Conservation (phyloP, 2,329 filamentous ascomycete species). For the Exophiala aquamarina region DNA sequence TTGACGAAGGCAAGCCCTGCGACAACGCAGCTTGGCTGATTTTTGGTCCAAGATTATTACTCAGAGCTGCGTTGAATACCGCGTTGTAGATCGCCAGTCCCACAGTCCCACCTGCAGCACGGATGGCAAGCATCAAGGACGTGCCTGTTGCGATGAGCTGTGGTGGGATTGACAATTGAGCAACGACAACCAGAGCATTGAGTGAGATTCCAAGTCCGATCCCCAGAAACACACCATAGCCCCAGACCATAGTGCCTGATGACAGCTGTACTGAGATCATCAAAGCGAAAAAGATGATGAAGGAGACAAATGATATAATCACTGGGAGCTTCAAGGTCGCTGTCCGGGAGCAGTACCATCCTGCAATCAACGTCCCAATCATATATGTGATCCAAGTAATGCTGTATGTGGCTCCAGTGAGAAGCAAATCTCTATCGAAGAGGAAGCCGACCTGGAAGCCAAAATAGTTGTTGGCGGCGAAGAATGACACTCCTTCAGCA, state of each 20-base stretch:
- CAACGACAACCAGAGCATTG: constrained; percentile 11
- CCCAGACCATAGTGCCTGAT: not conserved
- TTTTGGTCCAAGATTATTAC: constrained; percentile 1
- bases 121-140: constrained; percentile 9
- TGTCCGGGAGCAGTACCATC: constrained; percentile 1
- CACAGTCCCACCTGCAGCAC: constrained; percentile 13
- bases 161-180: constrained; percentile 13
- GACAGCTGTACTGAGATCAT: not conserved
- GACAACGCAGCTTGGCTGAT: constrained; percentile 11
- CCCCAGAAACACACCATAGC: constrained; percentile 11
- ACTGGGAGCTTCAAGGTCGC: constrained; percentile 10
- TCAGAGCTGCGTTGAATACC: constrained; percentile 11
- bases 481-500: constrained; percentile 62
- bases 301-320: constrained; percentile 11
- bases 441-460: constrained; percentile 13
- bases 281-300: constrained; percentile 8
- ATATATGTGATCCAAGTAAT: constrained; percentile 7
- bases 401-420: constrained; percentile 4
- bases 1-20: constrained; percentile 4
- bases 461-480: constrained; percentile 46
- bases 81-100: constrained; percentile 15
- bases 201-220: constrained; percentile 13
- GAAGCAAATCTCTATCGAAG: constrained; percentile 9
- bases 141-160: constrained; percentile 14
- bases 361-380: not conserved